Percentiles rank a stretch among this genome's conserved stretches.
Conservation (phyloP, 73 alveolate genomes). For the Tetrahymena malaccensis region DNA sequence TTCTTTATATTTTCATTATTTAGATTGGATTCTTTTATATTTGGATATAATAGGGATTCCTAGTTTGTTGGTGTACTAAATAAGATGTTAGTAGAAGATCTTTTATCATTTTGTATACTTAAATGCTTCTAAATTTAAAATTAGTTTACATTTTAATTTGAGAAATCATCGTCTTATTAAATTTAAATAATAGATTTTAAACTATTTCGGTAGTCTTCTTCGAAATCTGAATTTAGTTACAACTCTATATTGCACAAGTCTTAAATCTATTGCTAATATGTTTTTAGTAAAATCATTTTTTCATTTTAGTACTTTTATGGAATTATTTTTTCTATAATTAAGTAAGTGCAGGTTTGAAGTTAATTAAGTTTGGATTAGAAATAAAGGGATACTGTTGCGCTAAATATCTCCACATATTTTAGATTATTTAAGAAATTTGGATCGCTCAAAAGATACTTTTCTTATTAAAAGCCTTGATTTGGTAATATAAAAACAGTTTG, state of each 20-base stretch:
- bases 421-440: not conserved
- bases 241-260: not conserved
- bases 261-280: too few relatives aligned
- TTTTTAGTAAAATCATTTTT: too few relatives aligned
- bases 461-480: not conserved
- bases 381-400: not conserved
- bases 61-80: not conserved
- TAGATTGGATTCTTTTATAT: not conserved
- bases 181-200: not conserved
- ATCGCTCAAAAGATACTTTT: not conserved
- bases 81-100: not conserved
- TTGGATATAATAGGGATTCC: not conserved
- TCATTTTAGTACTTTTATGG: not conserved
- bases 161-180: not conserved
- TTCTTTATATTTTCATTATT: not conserved
- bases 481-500: not conserved
- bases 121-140: not conserved
- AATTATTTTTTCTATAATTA: not conserved
- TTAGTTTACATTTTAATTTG: not conserved
- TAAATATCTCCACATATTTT: not conserved
- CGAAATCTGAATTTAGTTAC: not conserved
- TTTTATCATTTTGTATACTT: not conserved
- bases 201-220: not conserved
- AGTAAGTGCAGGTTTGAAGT: not conserved
- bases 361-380: not conserved